Base-by-base conservation (phyloP, 208 protist genomes). In the Leishmania lainsoni region DNA sequence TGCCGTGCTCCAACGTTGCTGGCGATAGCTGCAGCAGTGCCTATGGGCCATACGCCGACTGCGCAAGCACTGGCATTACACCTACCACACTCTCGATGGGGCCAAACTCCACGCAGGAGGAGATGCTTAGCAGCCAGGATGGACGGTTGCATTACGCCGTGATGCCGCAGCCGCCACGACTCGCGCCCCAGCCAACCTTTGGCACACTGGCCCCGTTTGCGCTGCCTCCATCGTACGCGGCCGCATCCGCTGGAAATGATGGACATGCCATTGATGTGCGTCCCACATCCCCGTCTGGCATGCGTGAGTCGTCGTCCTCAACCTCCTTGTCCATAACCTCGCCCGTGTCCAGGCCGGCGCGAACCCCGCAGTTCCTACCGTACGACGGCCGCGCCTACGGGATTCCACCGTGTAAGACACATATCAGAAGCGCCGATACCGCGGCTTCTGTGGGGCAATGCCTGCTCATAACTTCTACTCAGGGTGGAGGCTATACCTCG, bases 321-420 rank as follows among this genome's bases (percentile, higher is more conserved):
- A 39, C 26, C 9, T 61, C 59, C 20, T 52, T 45, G 12, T 10
- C 79, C 12, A 66, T 16, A 1, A n/a, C 1, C 48, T 80, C 69
- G 26, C 56, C 75, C n/a, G 45, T 14, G 39, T 63, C n/a, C 5
- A 73, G 80, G 29, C 45, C 51, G 14, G 51, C 10, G 2, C 56
- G 72, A 10, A 49, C 75, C 54, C 68, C 75, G 51, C 90, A 77
- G 35, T 91, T 90, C 83, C 61, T 89, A n/a, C 35, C 89, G 29
- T 86, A 90, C 39, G 83, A 89, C 56, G 91, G 91, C 39, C 84
- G 81, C 39, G 89, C 89, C 16, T 94, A 94, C 69, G 87, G 87
- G 54, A 78, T 94, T 52, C 84, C 80, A 3, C 14, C 45, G 20
- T 49, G 39, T 72, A 10, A 35, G 22, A 48, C n/a, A 35, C 59